Evolutionary conservation across 1,284 basidiomycete species (phyloP).

Genomic region (Cutaneotrichosporon cavernicola): DNA sequence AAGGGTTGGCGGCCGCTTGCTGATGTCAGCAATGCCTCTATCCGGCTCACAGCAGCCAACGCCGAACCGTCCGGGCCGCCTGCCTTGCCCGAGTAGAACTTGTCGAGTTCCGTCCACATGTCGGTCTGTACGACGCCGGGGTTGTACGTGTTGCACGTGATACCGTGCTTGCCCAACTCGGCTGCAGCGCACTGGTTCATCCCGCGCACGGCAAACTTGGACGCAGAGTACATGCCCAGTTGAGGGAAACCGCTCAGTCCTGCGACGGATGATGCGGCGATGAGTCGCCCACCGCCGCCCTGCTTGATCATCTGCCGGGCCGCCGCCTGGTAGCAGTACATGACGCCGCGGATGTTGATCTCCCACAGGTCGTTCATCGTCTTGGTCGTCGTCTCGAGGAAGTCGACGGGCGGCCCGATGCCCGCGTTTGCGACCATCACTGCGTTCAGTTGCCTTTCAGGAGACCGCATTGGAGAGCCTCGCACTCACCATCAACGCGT

Average conservation of each 20-base stretch:
- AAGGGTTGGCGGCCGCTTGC: conserved; percentile 5
- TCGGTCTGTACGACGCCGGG: conserved; percentile 55
- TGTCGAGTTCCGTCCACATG: conserved; percentile 43
- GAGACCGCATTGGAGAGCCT: too few relatives aligned
- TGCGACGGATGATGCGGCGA: conserved; percentile 30
- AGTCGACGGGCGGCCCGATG: conserved; percentile 46
- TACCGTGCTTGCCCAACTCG: conserved; percentile 55
- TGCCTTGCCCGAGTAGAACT: conserved; percentile 7
- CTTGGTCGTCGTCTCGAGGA: conserved; percentile 47
- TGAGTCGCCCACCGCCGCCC: conserved; percentile 53
- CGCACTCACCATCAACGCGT: conserved; percentile 38
- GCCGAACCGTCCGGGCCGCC: background rate
- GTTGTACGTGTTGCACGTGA: conserved; percentile 60
- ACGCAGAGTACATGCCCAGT: conserved; percentile 4
- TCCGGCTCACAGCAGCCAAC: conserved; percentile 1
- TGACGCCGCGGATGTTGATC: conserved; percentile 50
- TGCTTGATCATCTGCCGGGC: conserved; percentile 57
- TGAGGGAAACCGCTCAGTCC: conserved; percentile 1
- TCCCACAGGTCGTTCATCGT: conserved; percentile 42
- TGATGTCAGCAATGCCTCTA: background rate
- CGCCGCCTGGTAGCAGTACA: conserved; percentile 54
- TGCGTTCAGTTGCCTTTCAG: background rate
- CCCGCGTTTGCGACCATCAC: conserved; percentile 56
- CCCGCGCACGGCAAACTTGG: conserved; percentile 55
- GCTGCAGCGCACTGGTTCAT: conserved; percentile 52